Conservation (phyloP, 306 rosid genomes). For the Lathyrus oleraceus region DNA sequence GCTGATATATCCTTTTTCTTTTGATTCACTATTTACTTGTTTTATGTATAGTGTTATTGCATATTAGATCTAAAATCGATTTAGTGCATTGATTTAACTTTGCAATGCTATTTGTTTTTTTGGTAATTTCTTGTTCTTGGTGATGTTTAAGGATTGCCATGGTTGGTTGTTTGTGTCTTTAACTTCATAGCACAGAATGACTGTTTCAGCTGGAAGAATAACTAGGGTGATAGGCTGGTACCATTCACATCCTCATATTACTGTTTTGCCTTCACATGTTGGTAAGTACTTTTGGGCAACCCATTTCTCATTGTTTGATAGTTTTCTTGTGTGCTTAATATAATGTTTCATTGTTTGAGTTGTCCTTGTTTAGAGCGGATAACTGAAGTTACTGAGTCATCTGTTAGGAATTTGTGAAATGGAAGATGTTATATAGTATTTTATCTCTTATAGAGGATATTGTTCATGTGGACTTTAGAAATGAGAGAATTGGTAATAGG, state of each 20-base stretch:
- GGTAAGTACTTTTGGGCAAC: slow-evolving; percentile 52
- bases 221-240: slow-evolving; percentile 99
- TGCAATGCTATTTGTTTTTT: not conserved
- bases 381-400: not conserved
- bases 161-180: slow-evolving; percentile 48
- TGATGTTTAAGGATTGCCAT: not conserved
- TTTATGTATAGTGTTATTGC: not conserved
- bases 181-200: slow-evolving; percentile 75
- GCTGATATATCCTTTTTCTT: slow-evolving; percentile 80
- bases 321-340: not conserved
- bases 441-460: not conserved
- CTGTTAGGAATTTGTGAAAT: not conserved
- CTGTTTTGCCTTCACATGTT: slow-evolving; percentile 98
- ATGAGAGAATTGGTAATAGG: not conserved
- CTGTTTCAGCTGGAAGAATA: slow-evolving; percentile 62
- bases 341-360: not conserved
- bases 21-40: not conserved
- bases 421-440: not conserved
- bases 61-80: slow-evolving; percentile 6
- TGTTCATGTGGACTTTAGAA: not conserved
- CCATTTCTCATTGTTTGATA: not conserved
- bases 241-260: slow-evolving; percentile 98
- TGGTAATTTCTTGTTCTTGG: not conserved
- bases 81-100: not conserved
- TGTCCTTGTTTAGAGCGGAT: not conserved